Evolutionary conservation across 306 rosid genomes (phyloP).

Genomic region (Quercus engelmannii): DNA sequence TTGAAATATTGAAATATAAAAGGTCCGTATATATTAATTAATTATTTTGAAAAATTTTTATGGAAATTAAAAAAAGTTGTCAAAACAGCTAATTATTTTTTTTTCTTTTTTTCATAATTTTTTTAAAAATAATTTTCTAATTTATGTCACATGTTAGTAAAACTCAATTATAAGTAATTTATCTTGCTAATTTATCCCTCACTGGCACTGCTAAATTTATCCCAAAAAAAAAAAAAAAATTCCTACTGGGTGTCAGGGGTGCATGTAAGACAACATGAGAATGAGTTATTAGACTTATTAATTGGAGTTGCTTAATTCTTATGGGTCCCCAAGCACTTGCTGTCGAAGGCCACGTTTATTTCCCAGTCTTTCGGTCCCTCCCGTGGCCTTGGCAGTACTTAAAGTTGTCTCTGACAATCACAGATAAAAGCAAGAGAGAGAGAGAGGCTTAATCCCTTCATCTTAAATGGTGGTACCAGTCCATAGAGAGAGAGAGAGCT

Average conservation of each 20-base stretch:
- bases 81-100: too few relatives aligned
- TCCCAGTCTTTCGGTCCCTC: slow-evolving; percentile 38
- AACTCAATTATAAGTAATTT: too few relatives aligned
- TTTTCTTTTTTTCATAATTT: too few relatives aligned
- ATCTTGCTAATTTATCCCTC: too few relatives aligned
- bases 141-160: too few relatives aligned
- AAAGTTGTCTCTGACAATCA: slow-evolving; percentile 18
- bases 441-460: not conserved
- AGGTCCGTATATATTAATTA: rapidly evolving
- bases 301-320: not conserved
- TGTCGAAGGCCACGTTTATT: slow-evolving; percentile 38
- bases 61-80: too few relatives aligned
- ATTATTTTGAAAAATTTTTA: too few relatives aligned
- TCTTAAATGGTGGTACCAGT: not conserved
- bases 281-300: too few relatives aligned
- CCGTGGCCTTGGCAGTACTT: slow-evolving; percentile 27
- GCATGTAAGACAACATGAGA: not conserved
- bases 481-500: not conserved
- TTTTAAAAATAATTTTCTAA: too few relatives aligned
- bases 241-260: not conserved
- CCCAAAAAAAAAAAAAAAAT: too few relatives aligned
- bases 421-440: not conserved
- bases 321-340: not conserved
- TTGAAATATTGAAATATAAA: too few relatives aligned
- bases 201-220: too few relatives aligned